A percentile compares a stretch with the other conserved stretches of the same genome.
These are phyloP conservation scores for Hirsutella thompsonii DNA, from an alignment of 2,329 filamentous ascomycete species.

Conservation along the genomic window DNA sequence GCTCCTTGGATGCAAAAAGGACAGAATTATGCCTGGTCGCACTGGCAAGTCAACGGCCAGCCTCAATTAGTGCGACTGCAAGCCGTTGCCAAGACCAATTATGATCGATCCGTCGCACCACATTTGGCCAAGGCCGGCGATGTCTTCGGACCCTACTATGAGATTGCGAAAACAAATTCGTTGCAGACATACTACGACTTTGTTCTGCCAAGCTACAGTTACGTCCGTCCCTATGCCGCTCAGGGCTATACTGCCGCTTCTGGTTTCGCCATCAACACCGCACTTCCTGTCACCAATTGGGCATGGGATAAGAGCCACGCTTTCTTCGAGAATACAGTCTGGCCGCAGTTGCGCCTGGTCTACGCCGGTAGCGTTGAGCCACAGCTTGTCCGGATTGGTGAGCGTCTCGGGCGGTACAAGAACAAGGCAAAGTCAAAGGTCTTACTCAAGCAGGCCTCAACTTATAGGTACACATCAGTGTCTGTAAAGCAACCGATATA, in stretches of 20 bases:
- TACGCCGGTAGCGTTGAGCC: slow-evolving; percentile 93
- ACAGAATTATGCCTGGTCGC: slow-evolving; percentile 49
- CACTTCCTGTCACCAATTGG: slow-evolving; percentile 59
- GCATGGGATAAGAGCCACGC: slow-evolving; percentile 54
- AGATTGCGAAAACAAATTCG: slow-evolving; percentile 47
- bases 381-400: slow-evolving; percentile 81
- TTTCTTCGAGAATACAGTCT: slow-evolving; percentile 65
- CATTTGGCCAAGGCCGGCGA: slow-evolving; percentile 52
- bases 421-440: slow-evolving; percentile 19
- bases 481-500: background rate
- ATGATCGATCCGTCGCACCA: slow-evolving; percentile 59
- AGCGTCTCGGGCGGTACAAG: slow-evolving; percentile 69
- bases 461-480: background rate
- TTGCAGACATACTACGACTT: slow-evolving; percentile 59
- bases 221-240: slow-evolving; percentile 59
- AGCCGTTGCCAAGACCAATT: slow-evolving; percentile 47
- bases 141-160: slow-evolving; percentile 58
- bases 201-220: slow-evolving; percentile 62
- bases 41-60: slow-evolving; percentile 70
- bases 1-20: slow-evolving; percentile 59
- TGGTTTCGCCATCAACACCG: slow-evolving; percentile 53
- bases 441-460: slow-evolving; percentile 11
- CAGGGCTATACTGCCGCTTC: slow-evolving; percentile 56
- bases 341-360: slow-evolving; percentile 66
- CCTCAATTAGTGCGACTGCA: slow-evolving; percentile 61